Base-by-base conservation (phyloP, 306 rosid species). In the Begonia fuchsioides region DNA sequence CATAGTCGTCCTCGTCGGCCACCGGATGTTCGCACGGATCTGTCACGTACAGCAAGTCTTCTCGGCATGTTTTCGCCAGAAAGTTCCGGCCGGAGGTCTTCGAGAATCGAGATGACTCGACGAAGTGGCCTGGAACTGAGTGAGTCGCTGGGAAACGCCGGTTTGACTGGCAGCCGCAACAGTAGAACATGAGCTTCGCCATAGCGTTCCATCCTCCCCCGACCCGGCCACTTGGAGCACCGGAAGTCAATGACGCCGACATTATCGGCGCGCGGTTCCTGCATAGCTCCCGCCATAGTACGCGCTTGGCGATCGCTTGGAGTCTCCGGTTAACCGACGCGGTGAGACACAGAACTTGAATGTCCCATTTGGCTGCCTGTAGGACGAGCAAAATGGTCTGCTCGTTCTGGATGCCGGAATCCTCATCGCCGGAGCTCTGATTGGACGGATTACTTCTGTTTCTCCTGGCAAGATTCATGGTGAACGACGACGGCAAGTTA, bases 61-160 rank as follows among this genome's bases (percentile, higher is more conserved):
- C 74, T 8, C 79, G 60, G 53, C 76, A 79, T 32, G 46, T 47
- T 45, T 39, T 72, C 2, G 53, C 20, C 50, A 79, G 43, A 51
- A 79, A 79, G 65, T 82, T 79, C 60, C 65, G 74, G 1, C 87
- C 87, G 26, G 87, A 74, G 1, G 87, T 79, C 49, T 79, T 79
- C 13, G 87, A 79, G 57, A 79, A 79, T 39, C 86, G 60, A 11
- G 82, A 66, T 4, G 47, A 44, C 13, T 55, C 57, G 47, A 69
- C 68, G 32, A 72, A 52, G 70, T 79, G 87, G 19, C 87, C 87
- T 32, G 65, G 56, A 13, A 55, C 39, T 2, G 66, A 40, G 12
- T 45, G 54, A 47, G 65, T 51, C 60, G 56, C 54, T 49, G 14
- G 50, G 74, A 77, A 77, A 45, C 70, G 59, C 53, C 55, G 69